A percentile compares a stretch with the other conserved stretches of the same genome.
Conservation (phyloP, 1,139 yeast species). For the Sugiyamaella pinicola region DNA sequence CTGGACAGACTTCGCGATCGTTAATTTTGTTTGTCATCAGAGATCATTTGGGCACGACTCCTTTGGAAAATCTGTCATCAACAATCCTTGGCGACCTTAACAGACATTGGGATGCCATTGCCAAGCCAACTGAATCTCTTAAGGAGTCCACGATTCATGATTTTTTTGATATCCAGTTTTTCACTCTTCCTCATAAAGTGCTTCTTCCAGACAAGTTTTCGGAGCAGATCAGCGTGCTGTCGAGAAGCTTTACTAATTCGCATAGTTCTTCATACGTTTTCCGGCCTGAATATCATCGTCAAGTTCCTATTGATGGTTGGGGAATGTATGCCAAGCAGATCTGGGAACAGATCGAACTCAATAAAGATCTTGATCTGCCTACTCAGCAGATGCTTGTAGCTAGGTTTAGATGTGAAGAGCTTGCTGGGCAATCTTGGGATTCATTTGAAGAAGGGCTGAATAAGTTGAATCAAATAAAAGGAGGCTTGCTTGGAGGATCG, state of each 20-base stretch:
- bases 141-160: slow-evolving; percentile 62
- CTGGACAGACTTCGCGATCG: slow-evolving; percentile 55
- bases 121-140: slow-evolving; percentile 57
- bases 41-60: slow-evolving; percentile 89
- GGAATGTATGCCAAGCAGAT: slow-evolving; percentile 84
- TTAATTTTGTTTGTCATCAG: slow-evolving; percentile 84
- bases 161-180: slow-evolving; percentile 83
- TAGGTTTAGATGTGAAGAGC: slow-evolving; percentile 91
- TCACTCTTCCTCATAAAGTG: slow-evolving; percentile 81
- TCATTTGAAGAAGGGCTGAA: slow-evolving; percentile 49
- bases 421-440: slow-evolving; percentile 55
- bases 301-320: slow-evolving; percentile 96
- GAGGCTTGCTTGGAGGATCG: slow-evolving; percentile 30
- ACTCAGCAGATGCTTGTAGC: slow-evolving; percentile 96
- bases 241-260: slow-evolving; percentile 53
- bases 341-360: slow-evolving; percentile 91
- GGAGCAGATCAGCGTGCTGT: slow-evolving; percentile 63
- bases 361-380: slow-evolving; percentile 92
- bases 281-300: slow-evolving; percentile 74
- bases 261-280: slow-evolving; percentile 48
- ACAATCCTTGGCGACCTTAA: slow-evolving; percentile 71
- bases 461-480: slow-evolving; percentile 28
- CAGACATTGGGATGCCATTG: slow-evolving; percentile 75
- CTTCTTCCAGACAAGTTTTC: slow-evolving; percentile 74
- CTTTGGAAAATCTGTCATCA: slow-evolving; percentile 66